Evolutionary conservation across 768 basidiomycete species (phyloP), one percentile per base, ranked within the genome.

Genomic region (Dacryopinax spathularia): DNA sequence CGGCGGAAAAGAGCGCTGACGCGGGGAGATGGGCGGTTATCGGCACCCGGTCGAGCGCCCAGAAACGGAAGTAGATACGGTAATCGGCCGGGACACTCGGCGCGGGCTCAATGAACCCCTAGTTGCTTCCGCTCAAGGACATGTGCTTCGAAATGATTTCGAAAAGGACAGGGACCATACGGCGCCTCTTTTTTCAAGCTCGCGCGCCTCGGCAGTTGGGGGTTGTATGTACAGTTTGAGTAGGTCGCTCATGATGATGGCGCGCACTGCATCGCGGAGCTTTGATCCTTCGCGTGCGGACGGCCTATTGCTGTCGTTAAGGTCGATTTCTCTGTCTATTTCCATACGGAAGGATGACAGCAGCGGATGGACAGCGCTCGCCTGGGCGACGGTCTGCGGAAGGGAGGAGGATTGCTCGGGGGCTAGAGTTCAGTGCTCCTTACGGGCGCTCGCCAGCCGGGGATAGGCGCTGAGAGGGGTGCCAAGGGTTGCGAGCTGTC

Each of bases 1-100:
- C n/a, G n/a, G n/a, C n/a, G n/a, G n/a, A n/a, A n/a, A 22, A 31
- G 10, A 56, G 25, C 29, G 6, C 12, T 25, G 48, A 20, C 13
- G 7, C 9, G 13, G 25, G 25, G 48, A 29, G 48, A 20, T 29
- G 48, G 48, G 48, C 48, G 48, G 48, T 56, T 56, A 56, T 56
- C 48, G 48, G 48, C n/a, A n/a, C n/a, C n/a, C n/a, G n/a, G n/a
- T n/a, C 48, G 48, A 56, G 48, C 48, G 48, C 48, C 48, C 48
- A 56, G 48, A 27, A 13, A 29, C 48, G 48, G 48, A 56, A 56
- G 48, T 27, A 56, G 10, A 56, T 56, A 20, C 48, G 48, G 48
- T 56, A 56, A 56, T 56, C 48, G 48, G 48, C 48, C 48, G 48
- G 36, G 48, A 56, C 39, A 18, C 16, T 15, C 22, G 39, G 18